Evolutionary conservation across 805 yeast genomes (phyloP).

Genomic region (Komagataella populi): DNA sequence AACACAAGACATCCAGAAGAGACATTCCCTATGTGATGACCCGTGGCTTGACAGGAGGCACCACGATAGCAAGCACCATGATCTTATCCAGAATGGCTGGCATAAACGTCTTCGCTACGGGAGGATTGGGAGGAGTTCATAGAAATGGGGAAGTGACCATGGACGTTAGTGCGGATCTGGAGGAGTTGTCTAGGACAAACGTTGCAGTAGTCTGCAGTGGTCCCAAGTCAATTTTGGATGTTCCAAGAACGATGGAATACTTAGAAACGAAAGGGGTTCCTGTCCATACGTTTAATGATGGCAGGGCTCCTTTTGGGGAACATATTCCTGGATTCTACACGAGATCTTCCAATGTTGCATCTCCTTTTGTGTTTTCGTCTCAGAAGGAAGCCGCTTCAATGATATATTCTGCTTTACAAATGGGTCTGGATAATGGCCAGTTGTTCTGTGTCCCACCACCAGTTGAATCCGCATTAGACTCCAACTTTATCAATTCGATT

Average conservation of each 20-base stretch:
- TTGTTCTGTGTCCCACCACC: constrained; percentile 83
- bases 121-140: constrained; percentile 90
- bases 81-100: constrained; percentile 65
- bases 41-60: constrained; percentile 58
- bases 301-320: constrained; percentile 7
- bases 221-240: constrained; percentile 76
- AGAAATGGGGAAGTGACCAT: constrained; percentile 59
- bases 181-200: constrained; percentile 71
- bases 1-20: constrained; percentile 60
- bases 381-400: constrained; percentile 50
- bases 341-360: constrained; percentile 56
- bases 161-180: constrained; percentile 82
- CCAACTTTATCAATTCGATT: constrained; percentile 34
- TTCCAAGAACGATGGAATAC: constrained; percentile 70
- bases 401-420: constrained; percentile 31
- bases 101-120: constrained; percentile 79
- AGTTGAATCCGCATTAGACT: constrained; percentile 38
- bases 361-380: constrained; percentile 51
- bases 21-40: constrained; percentile 69
- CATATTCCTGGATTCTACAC: constrained; percentile 75
- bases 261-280: constrained; percentile 86
- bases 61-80: constrained; percentile 86
- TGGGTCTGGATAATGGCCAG: constrained; percentile 52
- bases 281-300: constrained; percentile 43
- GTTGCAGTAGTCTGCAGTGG: constrained; percentile 91